Evolutionary conservation across 805 yeast species (phyloP).

Genomic region (Priceomyces melissophilus): DNA sequence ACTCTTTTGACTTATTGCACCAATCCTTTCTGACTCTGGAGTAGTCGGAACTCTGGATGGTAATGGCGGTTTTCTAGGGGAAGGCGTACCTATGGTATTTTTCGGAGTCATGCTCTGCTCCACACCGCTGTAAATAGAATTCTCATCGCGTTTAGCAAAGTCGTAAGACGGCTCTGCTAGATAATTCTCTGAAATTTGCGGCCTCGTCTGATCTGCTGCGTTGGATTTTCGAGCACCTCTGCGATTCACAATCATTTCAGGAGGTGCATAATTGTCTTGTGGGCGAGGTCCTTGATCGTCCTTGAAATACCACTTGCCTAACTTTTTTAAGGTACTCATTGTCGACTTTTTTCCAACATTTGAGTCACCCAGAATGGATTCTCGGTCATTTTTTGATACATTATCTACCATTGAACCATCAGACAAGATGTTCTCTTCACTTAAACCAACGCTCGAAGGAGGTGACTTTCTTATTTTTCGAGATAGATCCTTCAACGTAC

Average conservation of each 20-base stretch:
- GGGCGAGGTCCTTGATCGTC: constrained; percentile 27
- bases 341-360: constrained; percentile 14
- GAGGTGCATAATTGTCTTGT: constrained; percentile 38
- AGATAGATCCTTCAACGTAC: constrained; percentile 24
- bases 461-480: constrained; percentile 19
- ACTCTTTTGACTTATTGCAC: neutral
- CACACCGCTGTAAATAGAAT: neutral
- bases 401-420: constrained; percentile 22
- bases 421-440: constrained; percentile 22
- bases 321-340: constrained; percentile 46
- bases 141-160: constrained; percentile 12
- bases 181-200: constrained; percentile 4
- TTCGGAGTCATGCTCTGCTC: neutral
- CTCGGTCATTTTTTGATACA: constrained; percentile 1
- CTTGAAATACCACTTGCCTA: constrained; percentile 68
- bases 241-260: constrained; percentile 67
- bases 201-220: constrained; percentile 6
- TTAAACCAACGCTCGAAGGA: constrained; percentile 20
- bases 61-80: neutral
- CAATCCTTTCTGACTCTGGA: neutral
- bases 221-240: constrained; percentile 31
- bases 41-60: neutral
- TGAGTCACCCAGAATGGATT: constrained; percentile 4
- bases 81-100: neutral
- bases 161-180: constrained; percentile 17